Evolutionary conservation across 1,284 basidiomycete genomes (phyloP), one percentile per base, ranked within the genome.

Genomic region (Apiotrichum porosum): DNA sequence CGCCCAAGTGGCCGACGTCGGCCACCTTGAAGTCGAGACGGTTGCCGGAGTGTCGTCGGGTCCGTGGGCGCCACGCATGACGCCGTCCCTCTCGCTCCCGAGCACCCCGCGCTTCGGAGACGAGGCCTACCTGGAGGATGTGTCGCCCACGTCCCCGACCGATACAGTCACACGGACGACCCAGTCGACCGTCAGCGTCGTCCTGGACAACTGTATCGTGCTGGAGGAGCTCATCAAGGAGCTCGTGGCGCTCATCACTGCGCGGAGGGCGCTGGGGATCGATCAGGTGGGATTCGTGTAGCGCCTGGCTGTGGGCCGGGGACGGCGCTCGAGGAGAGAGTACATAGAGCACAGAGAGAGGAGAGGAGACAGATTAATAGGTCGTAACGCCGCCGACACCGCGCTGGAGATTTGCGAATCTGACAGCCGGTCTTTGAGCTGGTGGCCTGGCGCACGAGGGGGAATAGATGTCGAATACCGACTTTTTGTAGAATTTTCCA

Each of bases 141-240:
- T 34, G 6, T 17, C 21, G 15, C 19, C 31, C 21, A 22, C 38
- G 15, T 24, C 38, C 3, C 19, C 26, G 12, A 18, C 47, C 26
- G n/a, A n/a, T n/a, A n/a, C n/a, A n/a, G n/a, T n/a, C n/a, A n/a
- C n/a, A n/a, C 4, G 22, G n/a, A 12, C 31, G 8, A 32, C 17
- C 22, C 76, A 69, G 15, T 79, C 90, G 23, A 88, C 86, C 12
- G 76, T 95, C 28, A 92, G 88, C 24, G 83, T 82, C 56, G 69
- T 95, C 49, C 75, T 98, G 61, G 95, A 98, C 70, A 97, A 98
- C 65, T 85, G 93, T 22, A 90, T 98, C 18, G 83, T 98, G 42
- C 71, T 98, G 52, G 93, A 98, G 72, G 94, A 98, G 73, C 85
- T 86, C 51, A 85, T 97, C 61, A 95, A 97, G 76, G 94, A 98